phyloP scores from a whole-genome alignment of 106 monocot genomes.

The Cymbidium sinense region DNA sequence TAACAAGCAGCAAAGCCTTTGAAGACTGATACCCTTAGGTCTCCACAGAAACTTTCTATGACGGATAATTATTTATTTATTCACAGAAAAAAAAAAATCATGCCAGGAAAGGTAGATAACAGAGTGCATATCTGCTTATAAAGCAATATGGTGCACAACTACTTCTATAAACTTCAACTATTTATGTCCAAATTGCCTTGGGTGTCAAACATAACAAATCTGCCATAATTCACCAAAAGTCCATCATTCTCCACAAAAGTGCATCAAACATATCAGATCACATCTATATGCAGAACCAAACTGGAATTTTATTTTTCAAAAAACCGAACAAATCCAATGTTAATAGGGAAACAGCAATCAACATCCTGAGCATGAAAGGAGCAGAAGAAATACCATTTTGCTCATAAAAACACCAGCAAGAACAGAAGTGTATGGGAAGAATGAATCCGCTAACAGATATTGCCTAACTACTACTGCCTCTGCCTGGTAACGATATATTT shows the following conservation, averaged over 20 bases:
- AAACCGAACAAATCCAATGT: background rate
- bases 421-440: constrained; percentile 12
- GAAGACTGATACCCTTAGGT: background rate
- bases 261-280: background rate
- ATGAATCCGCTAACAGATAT: constrained; percentile 18
- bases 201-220: background rate
- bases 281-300: background rate
- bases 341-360: background rate
- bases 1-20: background rate
- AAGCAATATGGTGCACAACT: background rate
- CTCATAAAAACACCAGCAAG: constrained; percentile 12
- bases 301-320: background rate
- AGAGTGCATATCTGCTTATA: background rate
- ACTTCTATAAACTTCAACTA: background rate
- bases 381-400: constrained; percentile 19
- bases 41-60: background rate
- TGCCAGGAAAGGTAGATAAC: background rate
- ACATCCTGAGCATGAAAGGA: background rate
- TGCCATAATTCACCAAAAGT: too few species aligned
- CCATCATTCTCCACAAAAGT: too few species aligned
- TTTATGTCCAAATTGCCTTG: background rate
- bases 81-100: background rate
- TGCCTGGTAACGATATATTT: constrained; percentile 12
- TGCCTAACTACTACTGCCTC: constrained; percentile 12
- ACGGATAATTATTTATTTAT: background rate